Evolutionary conservation across 2,329 filamentous ascomycete species (phyloP).

Genomic region (Aschersonia sp.): DNA sequence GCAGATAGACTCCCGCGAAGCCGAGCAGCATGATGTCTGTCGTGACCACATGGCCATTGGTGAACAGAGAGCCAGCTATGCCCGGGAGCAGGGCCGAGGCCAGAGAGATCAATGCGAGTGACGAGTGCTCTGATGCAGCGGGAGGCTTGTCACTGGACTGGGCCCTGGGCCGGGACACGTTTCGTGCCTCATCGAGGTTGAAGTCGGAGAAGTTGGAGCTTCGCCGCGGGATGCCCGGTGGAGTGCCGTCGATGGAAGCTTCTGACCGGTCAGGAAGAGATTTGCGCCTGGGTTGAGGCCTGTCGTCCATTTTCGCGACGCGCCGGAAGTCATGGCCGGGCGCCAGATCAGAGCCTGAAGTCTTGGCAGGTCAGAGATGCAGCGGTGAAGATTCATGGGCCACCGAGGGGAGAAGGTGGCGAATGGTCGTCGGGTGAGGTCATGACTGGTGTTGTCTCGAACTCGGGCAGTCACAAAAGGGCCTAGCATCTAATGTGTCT

Average conservation of each 20-base stretch:
- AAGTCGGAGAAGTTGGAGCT: conserved; percentile 70
- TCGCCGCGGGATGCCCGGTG: conserved; percentile 33
- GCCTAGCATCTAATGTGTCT: background rate
- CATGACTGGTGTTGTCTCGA: background rate
- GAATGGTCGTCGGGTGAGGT: conserved; percentile 8
- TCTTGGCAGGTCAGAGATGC: background rate
- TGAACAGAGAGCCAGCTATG: conserved; percentile 69
- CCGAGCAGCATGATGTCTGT: conserved; percentile 74
- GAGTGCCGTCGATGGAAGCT: conserved; percentile 12
- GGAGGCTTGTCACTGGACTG: conserved; percentile 21
- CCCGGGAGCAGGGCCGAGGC: conserved; percentile 76
- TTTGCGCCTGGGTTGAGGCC: conserved; percentile 7
- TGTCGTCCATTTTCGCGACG: conserved; percentile 24
- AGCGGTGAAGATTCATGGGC: background rate
- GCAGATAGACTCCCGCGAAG: conserved; percentile 71
- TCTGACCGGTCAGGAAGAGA: conserved; percentile 10
- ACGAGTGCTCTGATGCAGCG: conserved; percentile 37
- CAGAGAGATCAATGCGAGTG: conserved; percentile 69
- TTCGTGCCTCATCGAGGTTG: conserved; percentile 54
- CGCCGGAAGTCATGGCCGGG: conserved; percentile 25
- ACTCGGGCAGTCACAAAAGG: background rate
- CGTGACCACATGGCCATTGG: conserved; percentile 67
- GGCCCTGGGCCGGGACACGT: conserved; percentile 43
- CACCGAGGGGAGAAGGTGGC: conserved; percentile 1
- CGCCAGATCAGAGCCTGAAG: conserved; percentile 3